A percentile compares a stretch with the other conserved stretches of the same genome.
These are phyloP conservation scores for Coprinellus micaceus DNA, from an alignment of 768 basidiomycete species.

Conservation along the genomic window DNA sequence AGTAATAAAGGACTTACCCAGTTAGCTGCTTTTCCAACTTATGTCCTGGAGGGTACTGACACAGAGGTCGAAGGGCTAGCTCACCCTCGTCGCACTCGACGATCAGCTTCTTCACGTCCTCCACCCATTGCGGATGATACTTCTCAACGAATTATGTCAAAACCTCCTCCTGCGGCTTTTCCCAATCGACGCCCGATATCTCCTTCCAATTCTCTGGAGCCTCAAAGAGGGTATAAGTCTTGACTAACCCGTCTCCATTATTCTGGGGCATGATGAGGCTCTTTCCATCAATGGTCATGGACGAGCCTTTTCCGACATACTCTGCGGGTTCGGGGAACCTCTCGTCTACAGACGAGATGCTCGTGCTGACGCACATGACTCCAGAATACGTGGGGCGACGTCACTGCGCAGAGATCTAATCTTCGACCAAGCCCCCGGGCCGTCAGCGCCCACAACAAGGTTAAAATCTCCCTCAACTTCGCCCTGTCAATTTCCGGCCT, in stretches of 20 bases:
- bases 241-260: constrained; percentile 19
- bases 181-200: not conserved
- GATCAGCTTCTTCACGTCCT: not conserved
- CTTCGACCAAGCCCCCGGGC: constrained; percentile 38
- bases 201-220: constrained; percentile 11
- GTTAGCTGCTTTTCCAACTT: not conserved
- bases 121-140: not conserved
- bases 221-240: constrained; percentile 8
- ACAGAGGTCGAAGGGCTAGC: not conserved
- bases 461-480: constrained; percentile 22
- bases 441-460: constrained; percentile 28
- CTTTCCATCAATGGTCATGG: constrained; percentile 22
- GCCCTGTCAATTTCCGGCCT: constrained; percentile 25
- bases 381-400: constrained; percentile 31
- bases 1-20: not conserved
- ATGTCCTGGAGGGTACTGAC: constrained; percentile 3
- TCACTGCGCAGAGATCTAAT: constrained; percentile 27
- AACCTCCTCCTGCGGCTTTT: not conserved
- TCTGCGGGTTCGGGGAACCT: constrained; percentile 20
- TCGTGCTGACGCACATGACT: constrained; percentile 17
- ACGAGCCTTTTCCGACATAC: constrained; percentile 26
- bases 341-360: constrained; percentile 11
- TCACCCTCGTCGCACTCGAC: not conserved
- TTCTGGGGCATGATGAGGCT: constrained; percentile 20
- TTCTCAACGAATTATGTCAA: not conserved